Base-by-base conservation (phyloP, 768 basidiomycete genomes). In the Tricholoma hemisulphureum region DNA sequence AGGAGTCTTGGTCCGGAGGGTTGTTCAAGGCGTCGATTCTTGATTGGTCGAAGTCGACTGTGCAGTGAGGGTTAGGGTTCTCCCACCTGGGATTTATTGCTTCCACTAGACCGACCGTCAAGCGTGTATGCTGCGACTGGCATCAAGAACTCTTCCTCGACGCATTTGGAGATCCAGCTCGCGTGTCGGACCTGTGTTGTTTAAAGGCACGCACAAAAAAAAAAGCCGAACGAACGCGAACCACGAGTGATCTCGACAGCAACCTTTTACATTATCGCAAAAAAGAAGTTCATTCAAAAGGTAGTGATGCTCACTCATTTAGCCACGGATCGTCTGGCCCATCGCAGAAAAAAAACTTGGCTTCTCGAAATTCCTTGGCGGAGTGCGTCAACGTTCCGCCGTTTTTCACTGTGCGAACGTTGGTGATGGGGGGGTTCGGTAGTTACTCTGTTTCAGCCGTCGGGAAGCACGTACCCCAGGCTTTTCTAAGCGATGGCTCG, bases 271-370 rank as follows among this genome's bases (percentile, higher is more conserved):
- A 6, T 34, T 34, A 34, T 20, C 37, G 6, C 6, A 21, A 11
- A 10, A 16, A n/a, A 48, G 4, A 46, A 56, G 1, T 18, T 16
- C 24, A n/a, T 28, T 14, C 11, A 32, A 32, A 35, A 14, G 21
- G 5, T n/a, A n/a, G n/a, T n/a, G 13, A 29, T 52, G 32, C 69
- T 65, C 59, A 77, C 77, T 71, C 61, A n/a, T 64, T 63, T 23
- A 77, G 32, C 71, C 73, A 75, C 5, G 75, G 71, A 57, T 77
- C 76, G 9, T 71, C 63, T 20, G 63, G 58, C 9, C 72, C 73
- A 20, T 66, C 63, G 35, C 77, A 79, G 51, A 78, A 77, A 61
- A 76, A 75, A 60, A 64, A 75, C 9, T 67, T 60, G 6, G 75
- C 71, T 16, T 69, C 55, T 35, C 63, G 62, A 62, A 76, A 76